A percentile compares a stretch with the other conserved stretches of the same genome.
phyloP scores from a whole-genome alignment of 257 asterid species.

The Solanum lycopersicoides region DNA sequence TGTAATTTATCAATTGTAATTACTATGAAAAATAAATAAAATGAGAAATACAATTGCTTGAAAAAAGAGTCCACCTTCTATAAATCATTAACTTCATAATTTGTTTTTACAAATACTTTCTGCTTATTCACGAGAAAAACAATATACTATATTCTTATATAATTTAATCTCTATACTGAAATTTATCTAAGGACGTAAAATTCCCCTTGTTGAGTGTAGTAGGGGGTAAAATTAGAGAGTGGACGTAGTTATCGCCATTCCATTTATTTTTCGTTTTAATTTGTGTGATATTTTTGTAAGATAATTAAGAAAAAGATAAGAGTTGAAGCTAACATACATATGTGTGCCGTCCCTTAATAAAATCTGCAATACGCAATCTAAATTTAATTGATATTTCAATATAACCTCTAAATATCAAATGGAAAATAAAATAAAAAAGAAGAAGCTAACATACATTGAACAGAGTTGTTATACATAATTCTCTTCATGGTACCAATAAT shows the following conservation, averaged over 20 bases:
- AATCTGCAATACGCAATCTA: no score
- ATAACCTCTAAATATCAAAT: fast-evolving
- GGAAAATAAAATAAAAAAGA: no score
- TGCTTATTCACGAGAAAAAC: not conserved
- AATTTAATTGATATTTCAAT: no score
- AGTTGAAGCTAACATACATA: not conserved
- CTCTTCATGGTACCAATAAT: not conserved
- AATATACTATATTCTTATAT: not conserved
- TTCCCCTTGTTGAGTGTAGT: not conserved
- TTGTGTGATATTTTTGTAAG: not conserved
- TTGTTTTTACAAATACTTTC: not conserved
- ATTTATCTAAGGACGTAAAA: not conserved
- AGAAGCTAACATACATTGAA: not conserved
- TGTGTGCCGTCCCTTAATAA: fast-evolving
- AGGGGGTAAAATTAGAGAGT: not conserved
- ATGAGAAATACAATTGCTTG: not conserved
- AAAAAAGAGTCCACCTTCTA: not conserved
- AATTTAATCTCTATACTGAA: not conserved
- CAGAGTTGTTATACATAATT: not conserved
- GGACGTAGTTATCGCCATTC: not conserved
- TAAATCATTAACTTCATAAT: not conserved
- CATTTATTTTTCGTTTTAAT: not conserved
- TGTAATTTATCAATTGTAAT: not conserved
- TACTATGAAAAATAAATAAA: not conserved
- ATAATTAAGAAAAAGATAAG: not conserved